phyloP scores from a whole-genome alignment of 1,284 basidiomycete genomes.

The Ceratobasidium sp. region DNA sequence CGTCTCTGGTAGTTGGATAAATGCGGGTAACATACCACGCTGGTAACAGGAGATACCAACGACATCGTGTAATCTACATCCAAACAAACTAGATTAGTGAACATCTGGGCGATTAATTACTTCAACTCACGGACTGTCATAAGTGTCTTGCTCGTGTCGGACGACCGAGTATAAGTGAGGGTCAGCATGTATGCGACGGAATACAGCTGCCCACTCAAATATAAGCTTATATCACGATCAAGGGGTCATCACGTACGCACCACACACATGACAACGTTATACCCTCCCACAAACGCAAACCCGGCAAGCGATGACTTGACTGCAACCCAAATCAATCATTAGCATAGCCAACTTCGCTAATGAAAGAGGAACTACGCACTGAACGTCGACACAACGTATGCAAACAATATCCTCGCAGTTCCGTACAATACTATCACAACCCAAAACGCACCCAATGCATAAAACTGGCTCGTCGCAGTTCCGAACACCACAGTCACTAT shows the following conservation, averaged over 20 bases:
- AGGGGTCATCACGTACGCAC: slow-evolving; percentile 54
- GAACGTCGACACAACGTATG: slow-evolving; percentile 72
- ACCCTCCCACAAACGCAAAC: slow-evolving; percentile 78
- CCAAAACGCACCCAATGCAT: slow-evolving; percentile 77
- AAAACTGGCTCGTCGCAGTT: slow-evolving; percentile 68
- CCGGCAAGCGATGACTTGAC: slow-evolving; percentile 74
- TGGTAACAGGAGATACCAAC: slow-evolving; percentile 73
- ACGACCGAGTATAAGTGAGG: slow-evolving; percentile 73
- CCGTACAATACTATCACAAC: slow-evolving; percentile 77
- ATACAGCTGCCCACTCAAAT: slow-evolving; percentile 62
- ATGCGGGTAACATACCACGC: slow-evolving; percentile 62
- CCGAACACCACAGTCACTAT: slow-evolving; percentile 73
- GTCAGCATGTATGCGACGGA: slow-evolving; percentile 73
- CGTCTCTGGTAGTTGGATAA: background rate
- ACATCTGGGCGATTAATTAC: background rate
- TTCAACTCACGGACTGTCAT: slow-evolving; percentile 65
- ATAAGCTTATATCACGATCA: background rate
- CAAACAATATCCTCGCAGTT: slow-evolving; percentile 71
- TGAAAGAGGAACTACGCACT: slow-evolving; percentile 47
- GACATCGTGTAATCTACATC: slow-evolving; percentile 71
- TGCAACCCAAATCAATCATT: slow-evolving; percentile 9
- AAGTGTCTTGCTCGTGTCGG: slow-evolving; percentile 64
- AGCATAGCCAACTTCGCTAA: background rate
- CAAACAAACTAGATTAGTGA: background rate
- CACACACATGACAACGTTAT: slow-evolving; percentile 76